Percentiles rank a stretch among this genome's conserved stretches.
Conservation (phyloP, 805 yeast species). For the Candida chauliodis region DNA sequence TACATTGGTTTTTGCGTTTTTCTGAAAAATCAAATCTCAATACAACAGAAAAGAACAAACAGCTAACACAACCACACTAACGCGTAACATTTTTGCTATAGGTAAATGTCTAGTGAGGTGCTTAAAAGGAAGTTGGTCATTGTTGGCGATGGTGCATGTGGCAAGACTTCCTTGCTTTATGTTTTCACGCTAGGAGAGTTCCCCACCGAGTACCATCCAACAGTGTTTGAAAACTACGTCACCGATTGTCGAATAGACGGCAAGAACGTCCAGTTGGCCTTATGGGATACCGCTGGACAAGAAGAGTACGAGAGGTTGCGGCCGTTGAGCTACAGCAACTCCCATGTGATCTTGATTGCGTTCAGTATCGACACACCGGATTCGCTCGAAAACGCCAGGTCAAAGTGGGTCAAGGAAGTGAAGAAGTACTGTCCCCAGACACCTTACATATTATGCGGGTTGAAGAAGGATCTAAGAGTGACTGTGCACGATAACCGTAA, state of each 20-base stretch:
- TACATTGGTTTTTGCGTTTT: no score
- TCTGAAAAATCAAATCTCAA: neutral
- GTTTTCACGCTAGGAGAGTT: slow-evolving; percentile 92
- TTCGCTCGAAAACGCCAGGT: slow-evolving; percentile 74
- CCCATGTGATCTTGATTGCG: slow-evolving; percentile 81
- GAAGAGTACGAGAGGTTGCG: slow-evolving; percentile 90
- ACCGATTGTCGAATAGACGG: slow-evolving; percentile 95
- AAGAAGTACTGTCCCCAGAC: slow-evolving; percentile 73
- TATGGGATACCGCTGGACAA: slow-evolving; percentile 98
- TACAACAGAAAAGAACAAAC: no score
- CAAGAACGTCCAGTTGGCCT: slow-evolving; percentile 78
- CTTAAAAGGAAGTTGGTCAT: slow-evolving; percentile 70
- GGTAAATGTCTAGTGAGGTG: slow-evolving; percentile 22
- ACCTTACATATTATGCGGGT: slow-evolving; percentile 76
- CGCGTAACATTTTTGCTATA: slow-evolving; percentile 14
- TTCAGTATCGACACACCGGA: slow-evolving; percentile 85
- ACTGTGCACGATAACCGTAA: slow-evolving; percentile 33
- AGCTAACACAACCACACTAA: slow-evolving; percentile 5
- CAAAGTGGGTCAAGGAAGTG: slow-evolving; percentile 88
- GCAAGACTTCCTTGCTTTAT: slow-evolving; percentile 84
- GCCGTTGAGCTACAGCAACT: slow-evolving; percentile 83
- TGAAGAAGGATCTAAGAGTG: slow-evolving; percentile 75
- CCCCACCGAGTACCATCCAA: slow-evolving; percentile 89
- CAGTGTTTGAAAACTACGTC: slow-evolving; percentile 91
- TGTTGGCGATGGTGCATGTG: slow-evolving; percentile 95